Evolutionary conservation across 2,329 filamentous ascomycete genomes (phyloP).

Genomic region (Cordyceps pruinosa): DNA sequence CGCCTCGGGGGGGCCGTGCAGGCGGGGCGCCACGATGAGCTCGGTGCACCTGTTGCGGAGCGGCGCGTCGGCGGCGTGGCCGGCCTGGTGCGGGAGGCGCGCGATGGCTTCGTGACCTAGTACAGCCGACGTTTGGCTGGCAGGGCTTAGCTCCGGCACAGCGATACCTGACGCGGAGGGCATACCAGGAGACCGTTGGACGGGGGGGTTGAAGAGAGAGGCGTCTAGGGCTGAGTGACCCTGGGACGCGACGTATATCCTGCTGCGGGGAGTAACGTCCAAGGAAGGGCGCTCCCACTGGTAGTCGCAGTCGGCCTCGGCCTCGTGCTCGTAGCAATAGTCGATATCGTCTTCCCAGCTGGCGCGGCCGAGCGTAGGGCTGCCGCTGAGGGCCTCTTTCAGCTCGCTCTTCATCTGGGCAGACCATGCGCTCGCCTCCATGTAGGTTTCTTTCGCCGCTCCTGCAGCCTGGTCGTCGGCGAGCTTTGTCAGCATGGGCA

Average conservation of each 20-base stretch:
- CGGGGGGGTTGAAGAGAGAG: constrained; percentile 18
- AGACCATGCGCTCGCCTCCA: constrained; percentile 1
- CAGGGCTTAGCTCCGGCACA: constrained; percentile 42
- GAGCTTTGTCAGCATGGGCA: constrained; percentile 45
- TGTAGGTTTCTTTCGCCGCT: constrained; percentile 3
- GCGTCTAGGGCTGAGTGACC: constrained; percentile 18
- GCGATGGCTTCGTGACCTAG: constrained; percentile 39
- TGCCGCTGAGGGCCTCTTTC: constrained; percentile 20
- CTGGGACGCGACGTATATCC: background rate
- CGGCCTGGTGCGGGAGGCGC: constrained; percentile 23
- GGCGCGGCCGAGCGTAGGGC: constrained; percentile 31
- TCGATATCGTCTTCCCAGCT: constrained; percentile 66
- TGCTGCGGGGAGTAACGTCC: constrained; percentile 29
- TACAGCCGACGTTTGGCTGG: constrained; percentile 37
- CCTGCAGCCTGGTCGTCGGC: constrained; percentile 25
- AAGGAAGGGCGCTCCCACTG: constrained; percentile 55
- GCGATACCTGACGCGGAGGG: constrained; percentile 29
- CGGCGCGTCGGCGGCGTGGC: constrained; percentile 29
- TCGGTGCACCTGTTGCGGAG: constrained; percentile 32
- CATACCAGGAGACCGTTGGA: constrained; percentile 22
- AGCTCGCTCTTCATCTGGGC: background rate
- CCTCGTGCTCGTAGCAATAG: constrained; percentile 63
- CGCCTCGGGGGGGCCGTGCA: constrained; percentile 53
- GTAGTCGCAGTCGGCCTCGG: constrained; percentile 60
- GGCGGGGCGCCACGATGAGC: constrained; percentile 45